These are phyloP conservation scores for Talaromyces sp. DNA, from an alignment of 2,329 filamentous ascomycete genomes.

Conservation along the genomic window DNA sequence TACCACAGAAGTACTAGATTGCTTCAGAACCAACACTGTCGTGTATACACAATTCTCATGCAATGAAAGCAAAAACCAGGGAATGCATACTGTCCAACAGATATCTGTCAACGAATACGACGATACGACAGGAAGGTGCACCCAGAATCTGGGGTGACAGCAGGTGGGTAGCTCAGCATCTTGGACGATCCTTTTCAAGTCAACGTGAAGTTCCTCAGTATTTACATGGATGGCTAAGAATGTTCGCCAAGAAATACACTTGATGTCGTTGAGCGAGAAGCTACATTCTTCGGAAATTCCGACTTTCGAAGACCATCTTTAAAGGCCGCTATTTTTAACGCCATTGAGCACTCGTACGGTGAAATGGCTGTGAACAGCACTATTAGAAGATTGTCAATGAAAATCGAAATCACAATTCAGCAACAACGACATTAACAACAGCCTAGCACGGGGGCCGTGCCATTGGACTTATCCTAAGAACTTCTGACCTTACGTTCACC, in stretches of 20 bases:
- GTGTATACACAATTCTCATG: background rate
- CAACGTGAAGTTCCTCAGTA: background rate
- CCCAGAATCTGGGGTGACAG: background rate
- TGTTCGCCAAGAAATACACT: background rate
- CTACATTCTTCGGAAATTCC: background rate
- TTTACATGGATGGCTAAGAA: background rate
- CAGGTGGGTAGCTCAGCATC: background rate
- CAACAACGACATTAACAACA: no score
- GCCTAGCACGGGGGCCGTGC: conserved; percentile 43
- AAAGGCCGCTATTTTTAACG: no score
- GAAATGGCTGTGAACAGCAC: conserved; percentile 48
- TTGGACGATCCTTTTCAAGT: background rate
- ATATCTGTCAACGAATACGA: background rate
- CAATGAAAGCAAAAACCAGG: background rate
- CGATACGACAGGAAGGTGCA: background rate
- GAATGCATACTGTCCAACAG: background rate
- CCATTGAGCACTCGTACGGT: conserved; percentile 51
- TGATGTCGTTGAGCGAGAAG: background rate
- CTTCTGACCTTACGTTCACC: conserved; percentile 42
- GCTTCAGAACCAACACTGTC: background rate
- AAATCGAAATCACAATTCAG: no score
- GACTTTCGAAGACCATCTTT: no score
- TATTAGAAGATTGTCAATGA: conserved; percentile 38
- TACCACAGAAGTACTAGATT: no score
- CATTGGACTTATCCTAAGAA: conserved; percentile 46